A percentile compares a stretch with the other conserved stretches of the same genome.
phyloP scores from a whole-genome alignment of 2,329 filamentous ascomycete species.

The Cladosporium sp. region DNA sequence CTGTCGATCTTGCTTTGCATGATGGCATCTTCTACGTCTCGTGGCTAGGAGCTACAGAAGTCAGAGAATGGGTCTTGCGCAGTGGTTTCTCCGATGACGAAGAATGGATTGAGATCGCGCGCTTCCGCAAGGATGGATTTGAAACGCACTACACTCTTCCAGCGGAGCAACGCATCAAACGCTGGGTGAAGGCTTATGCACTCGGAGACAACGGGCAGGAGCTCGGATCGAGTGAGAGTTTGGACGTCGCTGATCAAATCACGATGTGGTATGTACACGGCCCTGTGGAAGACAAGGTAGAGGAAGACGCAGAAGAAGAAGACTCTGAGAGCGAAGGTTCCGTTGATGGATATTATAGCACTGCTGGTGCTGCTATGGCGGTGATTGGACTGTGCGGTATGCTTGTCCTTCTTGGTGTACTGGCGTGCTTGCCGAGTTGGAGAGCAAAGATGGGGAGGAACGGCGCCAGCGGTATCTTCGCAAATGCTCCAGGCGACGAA shows the following conservation, averaged over 20 bases:
- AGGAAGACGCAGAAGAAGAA: background rate
- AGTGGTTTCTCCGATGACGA: constrained; percentile 19
- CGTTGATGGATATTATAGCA: constrained; percentile 5
- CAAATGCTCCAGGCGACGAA: background rate
- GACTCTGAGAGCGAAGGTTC: background rate
- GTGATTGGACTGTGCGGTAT: constrained; percentile 2
- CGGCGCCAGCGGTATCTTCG: too few relatives aligned
- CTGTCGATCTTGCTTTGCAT: constrained; percentile 28
- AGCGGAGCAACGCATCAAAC: constrained; percentile 22
- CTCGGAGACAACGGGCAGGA: constrained; percentile 28
- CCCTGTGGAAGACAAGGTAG: background rate
- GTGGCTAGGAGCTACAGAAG: constrained; percentile 53
- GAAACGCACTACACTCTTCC: constrained; percentile 40
- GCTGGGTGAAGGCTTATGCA: constrained; percentile 36
- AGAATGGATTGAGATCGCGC: constrained; percentile 27
- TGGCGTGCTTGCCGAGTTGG: constrained; percentile 3
- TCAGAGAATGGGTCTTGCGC: constrained; percentile 52
- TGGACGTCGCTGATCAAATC: constrained; percentile 24
- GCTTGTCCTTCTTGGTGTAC: constrained; percentile 8
- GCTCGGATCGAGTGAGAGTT: constrained; percentile 22
- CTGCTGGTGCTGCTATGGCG: background rate
- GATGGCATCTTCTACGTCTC: constrained; percentile 54
- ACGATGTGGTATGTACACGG: constrained; percentile 20
- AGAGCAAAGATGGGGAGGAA: background rate
- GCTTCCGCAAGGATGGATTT: constrained; percentile 39